Evolutionary conservation across 805 yeast genomes (phyloP), one percentile per base, ranked within the genome.

Genomic region (Yarrowia divulgata): DNA sequence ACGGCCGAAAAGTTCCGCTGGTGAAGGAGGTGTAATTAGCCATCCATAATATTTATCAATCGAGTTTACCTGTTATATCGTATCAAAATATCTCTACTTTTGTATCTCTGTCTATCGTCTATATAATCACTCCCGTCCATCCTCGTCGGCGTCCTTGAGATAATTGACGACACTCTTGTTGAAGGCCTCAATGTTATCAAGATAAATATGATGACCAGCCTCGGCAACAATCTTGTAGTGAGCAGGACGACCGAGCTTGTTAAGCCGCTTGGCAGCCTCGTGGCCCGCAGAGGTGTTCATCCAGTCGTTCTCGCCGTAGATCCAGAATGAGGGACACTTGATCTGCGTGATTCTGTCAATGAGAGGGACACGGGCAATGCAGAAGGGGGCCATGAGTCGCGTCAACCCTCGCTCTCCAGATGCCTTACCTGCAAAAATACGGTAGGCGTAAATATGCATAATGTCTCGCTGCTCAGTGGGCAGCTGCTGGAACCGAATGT

Each of bases 391-490:
- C 39, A 94, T 80, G 19, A 93, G 81, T 75, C 89, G 90, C 72
- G 91, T 90, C 72, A 95, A 81, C 82, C 93, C 88, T 77, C 94
- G 94, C 79, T 94, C 99, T 7, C 98, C 98, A 0, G 96, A 90
- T 0, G 98, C 98, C 3, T 83, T 85, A 8, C 90, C 89, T 72
- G 88, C 90, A 82, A 95, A 95, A 14, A 93, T 90, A 4, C 88
- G 85, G 78, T 94, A 93, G 0, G 94, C 82, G 76, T 95, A 95
- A 72, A 83, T 82, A 75, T 95, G 98, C 72, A 94, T 79, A 4
- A 85, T 80, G 32, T 78, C 77, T 29, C 83, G 78, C 74, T 88
- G 88, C 35, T 74, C 76, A 1, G 69, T 70, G 8, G 77, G 72
- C 50, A 91, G 79, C 48, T 84, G 82, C 23, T 92, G 85, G 76